phyloP scores from a whole-genome alignment of 75 land plant genomes.

The Picea sitchensis region DNA sequence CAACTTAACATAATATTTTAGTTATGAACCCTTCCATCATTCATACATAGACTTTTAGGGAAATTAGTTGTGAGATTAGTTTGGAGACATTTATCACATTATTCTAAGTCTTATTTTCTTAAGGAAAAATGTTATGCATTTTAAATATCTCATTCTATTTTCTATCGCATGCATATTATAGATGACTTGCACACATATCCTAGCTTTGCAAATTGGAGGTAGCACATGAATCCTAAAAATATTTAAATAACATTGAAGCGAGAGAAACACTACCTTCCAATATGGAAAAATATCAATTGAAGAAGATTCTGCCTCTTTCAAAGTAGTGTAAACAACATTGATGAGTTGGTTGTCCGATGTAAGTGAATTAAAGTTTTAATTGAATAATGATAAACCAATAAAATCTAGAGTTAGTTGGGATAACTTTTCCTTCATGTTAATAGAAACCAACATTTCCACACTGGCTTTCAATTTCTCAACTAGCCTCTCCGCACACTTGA shows the following conservation, averaged over 20 bases:
- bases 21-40: background rate
- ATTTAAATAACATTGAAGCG: background rate
- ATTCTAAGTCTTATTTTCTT: background rate
- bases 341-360: constrained; percentile 88
- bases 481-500: constrained; percentile 78
- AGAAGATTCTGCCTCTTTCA: constrained; percentile 91
- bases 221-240: background rate
- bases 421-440: constrained; percentile 93
- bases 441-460: constrained; percentile 40
- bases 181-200: background rate
- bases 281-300: constrained; percentile 92
- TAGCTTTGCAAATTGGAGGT: background rate
- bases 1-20: background rate
- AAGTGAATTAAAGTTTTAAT: constrained; percentile 92
- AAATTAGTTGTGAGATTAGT: background rate
- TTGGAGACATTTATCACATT: background rate
- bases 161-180: background rate
- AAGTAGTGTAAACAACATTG: constrained; percentile 96
- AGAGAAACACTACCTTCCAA: constrained; percentile 71
- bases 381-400: constrained; percentile 92
- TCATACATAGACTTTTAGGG: background rate
- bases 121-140: constrained; percentile 6
- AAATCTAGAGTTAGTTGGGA: constrained; percentile 95
- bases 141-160: background rate
- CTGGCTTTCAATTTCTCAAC: constrained; percentile 62